Evolutionary conservation across 2,329 filamentous ascomycete species (phyloP).

Genomic region (Tolypocladium pustulatum): DNA sequence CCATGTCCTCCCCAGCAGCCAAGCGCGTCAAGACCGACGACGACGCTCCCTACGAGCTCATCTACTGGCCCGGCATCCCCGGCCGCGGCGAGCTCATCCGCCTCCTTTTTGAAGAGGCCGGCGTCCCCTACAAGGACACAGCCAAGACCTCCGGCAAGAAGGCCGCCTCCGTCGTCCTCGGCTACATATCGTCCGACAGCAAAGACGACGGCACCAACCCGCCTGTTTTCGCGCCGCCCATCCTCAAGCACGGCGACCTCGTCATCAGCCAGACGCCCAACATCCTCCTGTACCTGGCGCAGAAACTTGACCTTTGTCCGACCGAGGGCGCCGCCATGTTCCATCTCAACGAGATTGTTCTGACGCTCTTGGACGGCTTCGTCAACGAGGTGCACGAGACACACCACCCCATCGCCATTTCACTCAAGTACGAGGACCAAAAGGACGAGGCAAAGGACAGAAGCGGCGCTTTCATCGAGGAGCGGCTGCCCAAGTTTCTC

Average conservation of each 20-base stretch:
- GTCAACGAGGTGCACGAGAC: constrained; percentile 64
- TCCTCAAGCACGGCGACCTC: constrained; percentile 51
- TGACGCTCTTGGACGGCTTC: constrained; percentile 63
- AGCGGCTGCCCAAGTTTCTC: constrained; percentile 62
- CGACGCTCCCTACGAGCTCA: constrained; percentile 46
- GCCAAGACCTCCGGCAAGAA: constrained; percentile 25
- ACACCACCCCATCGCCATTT: constrained; percentile 57
- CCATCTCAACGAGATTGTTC: constrained; percentile 49
- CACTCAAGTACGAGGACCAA: constrained; percentile 64
- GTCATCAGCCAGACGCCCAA: constrained; percentile 60
- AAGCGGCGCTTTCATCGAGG: constrained; percentile 45
- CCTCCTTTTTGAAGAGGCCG: constrained; percentile 59
- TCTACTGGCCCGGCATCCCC: constrained; percentile 64
- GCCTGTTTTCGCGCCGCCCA: constrained; percentile 56
- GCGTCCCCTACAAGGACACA: constrained; percentile 52
- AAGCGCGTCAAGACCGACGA: constrained; percentile 25
- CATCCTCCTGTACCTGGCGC: constrained; percentile 61
- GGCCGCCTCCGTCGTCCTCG: constrained; percentile 40
- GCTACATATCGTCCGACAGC: constrained; percentile 32
- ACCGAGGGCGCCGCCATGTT: constrained; percentile 33
- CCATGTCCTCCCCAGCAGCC: constrained; percentile 11
- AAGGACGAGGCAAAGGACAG: constrained; percentile 52
- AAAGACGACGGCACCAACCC: constrained; percentile 46
- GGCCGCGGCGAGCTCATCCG: constrained; percentile 68
- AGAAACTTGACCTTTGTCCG: constrained; percentile 44